phyloP scores from a whole-genome alignment of 2,329 filamentous ascomycete species.

The Neodidymelliopsis sp. region DNA sequence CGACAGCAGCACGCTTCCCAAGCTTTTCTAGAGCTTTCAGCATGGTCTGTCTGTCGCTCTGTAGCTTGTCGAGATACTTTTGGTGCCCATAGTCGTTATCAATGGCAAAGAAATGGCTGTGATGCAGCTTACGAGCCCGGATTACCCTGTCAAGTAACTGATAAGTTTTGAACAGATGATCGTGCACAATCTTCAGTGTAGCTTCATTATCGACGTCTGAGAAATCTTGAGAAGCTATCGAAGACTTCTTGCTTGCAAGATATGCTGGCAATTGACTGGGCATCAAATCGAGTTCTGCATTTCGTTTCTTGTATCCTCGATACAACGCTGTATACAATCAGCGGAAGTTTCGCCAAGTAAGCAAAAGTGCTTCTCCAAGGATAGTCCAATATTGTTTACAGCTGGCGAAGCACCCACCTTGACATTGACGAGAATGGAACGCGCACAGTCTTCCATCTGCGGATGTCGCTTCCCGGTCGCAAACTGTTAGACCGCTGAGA shows the following conservation, averaged over 20 bases:
- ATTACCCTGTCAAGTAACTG: slow-evolving; percentile 53
- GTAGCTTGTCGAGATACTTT: slow-evolving; percentile 50
- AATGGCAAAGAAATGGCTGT: slow-evolving; percentile 53
- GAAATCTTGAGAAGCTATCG: slow-evolving; percentile 54
- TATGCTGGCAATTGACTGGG: slow-evolving; percentile 48
- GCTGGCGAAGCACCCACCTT: slow-evolving; percentile 20
- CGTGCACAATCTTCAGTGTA: slow-evolving; percentile 50
- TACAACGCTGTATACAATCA: slow-evolving; percentile 47
- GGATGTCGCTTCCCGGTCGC: slow-evolving; percentile 33
- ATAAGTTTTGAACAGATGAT: slow-evolving; percentile 51
- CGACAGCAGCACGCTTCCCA: slow-evolving; percentile 52
- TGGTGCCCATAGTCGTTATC: slow-evolving; percentile 55
- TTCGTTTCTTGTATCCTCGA: slow-evolving; percentile 59
- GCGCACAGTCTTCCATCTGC: slow-evolving; percentile 33
- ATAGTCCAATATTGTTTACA: too few species aligned
- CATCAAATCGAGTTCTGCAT: slow-evolving; percentile 53
- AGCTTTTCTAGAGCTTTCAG: slow-evolving; percentile 54
- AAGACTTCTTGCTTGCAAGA: slow-evolving; percentile 43
- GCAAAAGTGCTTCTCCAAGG: not conserved
- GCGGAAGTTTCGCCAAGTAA: not conserved
- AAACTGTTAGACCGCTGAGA: slow-evolving; percentile 28
- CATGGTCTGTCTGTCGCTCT: slow-evolving; percentile 49
- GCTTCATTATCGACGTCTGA: slow-evolving; percentile 48
- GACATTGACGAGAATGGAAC: slow-evolving; percentile 36
- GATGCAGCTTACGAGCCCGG: slow-evolving; percentile 53